Conservation (phyloP, 176 grass and related monocot genomes). For the Ensete glaucum region DNA sequence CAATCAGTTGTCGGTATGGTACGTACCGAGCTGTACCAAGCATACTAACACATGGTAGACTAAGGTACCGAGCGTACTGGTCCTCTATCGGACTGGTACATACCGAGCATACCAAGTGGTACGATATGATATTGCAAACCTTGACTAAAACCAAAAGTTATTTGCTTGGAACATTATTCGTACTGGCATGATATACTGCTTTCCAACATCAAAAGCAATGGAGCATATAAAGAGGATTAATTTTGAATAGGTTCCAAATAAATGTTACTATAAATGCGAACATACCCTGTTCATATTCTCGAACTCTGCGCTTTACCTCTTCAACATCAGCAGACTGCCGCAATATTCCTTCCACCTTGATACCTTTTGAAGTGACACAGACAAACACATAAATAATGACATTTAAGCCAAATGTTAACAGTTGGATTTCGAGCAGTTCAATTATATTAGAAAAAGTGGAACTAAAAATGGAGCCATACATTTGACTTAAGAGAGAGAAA, state of each 20-base stretch:
- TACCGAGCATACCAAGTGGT: too few species aligned
- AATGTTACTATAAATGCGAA: background rate
- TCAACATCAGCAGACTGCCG: constrained; percentile 98
- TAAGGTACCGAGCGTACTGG: too few species aligned
- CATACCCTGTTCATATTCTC: constrained; percentile 88
- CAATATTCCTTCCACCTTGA: constrained; percentile 91
- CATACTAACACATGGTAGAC: too few species aligned
- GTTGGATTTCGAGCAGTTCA: background rate
- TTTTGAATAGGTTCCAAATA: background rate
- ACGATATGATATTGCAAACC: too few species aligned
- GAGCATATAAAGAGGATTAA: background rate
- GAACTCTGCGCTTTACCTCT: constrained; percentile 91
- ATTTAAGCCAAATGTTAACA: background rate
- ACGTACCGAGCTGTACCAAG: too few species aligned
- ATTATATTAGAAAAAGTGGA: background rate
- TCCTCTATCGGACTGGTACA: too few species aligned
- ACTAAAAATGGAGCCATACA: background rate
- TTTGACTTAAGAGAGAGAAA: background rate
- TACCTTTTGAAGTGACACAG: constrained; percentile 35
- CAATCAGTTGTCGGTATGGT: too few species aligned
- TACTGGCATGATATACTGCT: background rate
- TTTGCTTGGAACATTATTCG: background rate
- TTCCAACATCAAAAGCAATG: background rate
- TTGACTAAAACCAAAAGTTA: background rate
- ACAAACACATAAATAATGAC: background rate